phyloP scores from a whole-genome alignment of 257 asterid species.

The Jacaranda copaia region DNA sequence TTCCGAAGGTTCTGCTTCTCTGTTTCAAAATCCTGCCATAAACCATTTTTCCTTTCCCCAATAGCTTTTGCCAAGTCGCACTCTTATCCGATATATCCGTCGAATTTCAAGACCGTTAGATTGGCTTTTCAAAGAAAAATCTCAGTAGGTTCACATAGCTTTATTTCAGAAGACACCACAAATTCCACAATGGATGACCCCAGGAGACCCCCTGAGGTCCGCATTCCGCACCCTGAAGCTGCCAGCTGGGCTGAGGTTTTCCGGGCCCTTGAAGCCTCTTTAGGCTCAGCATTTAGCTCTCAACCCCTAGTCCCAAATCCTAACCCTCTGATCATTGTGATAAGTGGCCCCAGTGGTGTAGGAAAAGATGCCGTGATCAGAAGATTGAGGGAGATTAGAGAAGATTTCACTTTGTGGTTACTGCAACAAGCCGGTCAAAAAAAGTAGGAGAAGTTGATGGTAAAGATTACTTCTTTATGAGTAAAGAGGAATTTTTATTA shows the following conservation, averaged over 20 bases:
- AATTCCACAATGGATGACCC: constrained; percentile 59
- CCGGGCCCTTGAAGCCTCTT: constrained; percentile 81
- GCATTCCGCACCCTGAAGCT: constrained; percentile 62
- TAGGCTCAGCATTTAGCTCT: constrained; percentile 76
- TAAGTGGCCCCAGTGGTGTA: constrained; percentile 97
- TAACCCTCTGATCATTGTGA: constrained; percentile 76
- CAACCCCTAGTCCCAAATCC: constrained; percentile 73
- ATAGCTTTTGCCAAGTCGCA: constrained; percentile 44
- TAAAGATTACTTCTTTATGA: constrained; percentile 76
- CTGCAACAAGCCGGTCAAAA: constrained; percentile 77
- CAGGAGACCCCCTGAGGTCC: constrained; percentile 52
- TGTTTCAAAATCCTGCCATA: constrained; percentile 55
- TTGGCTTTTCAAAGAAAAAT: constrained; percentile 42
- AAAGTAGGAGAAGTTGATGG: constrained; percentile 84
- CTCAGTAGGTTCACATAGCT: constrained; percentile 41
- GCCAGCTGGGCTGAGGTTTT: constrained; percentile 67
- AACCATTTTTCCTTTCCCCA: constrained; percentile 53
- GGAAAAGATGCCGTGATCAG: constrained; percentile 93
- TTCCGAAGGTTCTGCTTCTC: constrained; percentile 64
- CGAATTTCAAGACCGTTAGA: constrained; percentile 45
- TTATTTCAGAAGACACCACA: constrained; percentile 47
- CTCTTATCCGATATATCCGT: constrained; percentile 36
- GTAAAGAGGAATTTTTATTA: constrained; percentile 73
- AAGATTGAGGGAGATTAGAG: constrained; percentile 73
- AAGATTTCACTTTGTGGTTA: constrained; percentile 85